Percentiles rank a stretch among this genome's conserved stretches.
phyloP scores from a whole-genome alignment of 805 yeast genomes.

The Cyberlindnera saturnus region DNA sequence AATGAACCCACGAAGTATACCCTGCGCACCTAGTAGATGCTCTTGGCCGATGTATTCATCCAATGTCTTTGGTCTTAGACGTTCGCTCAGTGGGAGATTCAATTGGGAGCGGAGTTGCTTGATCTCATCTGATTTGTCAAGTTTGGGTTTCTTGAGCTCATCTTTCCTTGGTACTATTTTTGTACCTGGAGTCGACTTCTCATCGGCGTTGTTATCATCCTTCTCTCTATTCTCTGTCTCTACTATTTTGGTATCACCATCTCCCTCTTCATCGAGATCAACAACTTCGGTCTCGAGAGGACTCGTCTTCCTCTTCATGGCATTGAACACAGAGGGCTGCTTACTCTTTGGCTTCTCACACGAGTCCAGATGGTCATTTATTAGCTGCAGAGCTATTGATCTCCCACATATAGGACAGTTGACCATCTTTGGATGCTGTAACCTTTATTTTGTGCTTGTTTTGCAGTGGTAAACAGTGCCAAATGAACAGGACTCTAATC shows the following conservation, averaged over 20 bases:
- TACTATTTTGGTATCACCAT: background rate
- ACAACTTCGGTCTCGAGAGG: conserved; percentile 8
- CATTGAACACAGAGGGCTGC: conserved; percentile 4
- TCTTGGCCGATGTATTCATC: conserved; percentile 79
- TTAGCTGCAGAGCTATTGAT: conserved; percentile 10
- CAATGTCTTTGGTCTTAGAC: conserved; percentile 69
- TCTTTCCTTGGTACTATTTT: background rate
- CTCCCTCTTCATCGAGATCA: conserved; percentile 10
- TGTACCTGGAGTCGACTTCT: background rate
- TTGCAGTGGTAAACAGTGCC: background rate
- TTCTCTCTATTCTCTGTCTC: background rate
- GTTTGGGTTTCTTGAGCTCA: background rate
- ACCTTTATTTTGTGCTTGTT: background rate
- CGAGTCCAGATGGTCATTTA: conserved; percentile 20
- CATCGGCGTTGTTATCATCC: background rate
- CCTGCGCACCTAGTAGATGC: conserved; percentile 62
- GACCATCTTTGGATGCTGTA: conserved; percentile 12
- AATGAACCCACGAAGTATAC: conserved; percentile 62
- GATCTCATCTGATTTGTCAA: conserved; percentile 6
- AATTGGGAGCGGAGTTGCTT: conserved; percentile 11
- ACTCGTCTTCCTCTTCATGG: conserved; percentile 3
- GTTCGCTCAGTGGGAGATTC: conserved; percentile 58
- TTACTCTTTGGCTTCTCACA: conserved; percentile 14
- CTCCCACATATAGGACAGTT: conserved; percentile 23
- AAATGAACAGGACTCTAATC: background rate